Base-by-base conservation (phyloP, 176 grass and related monocot species). In the Chloris gayana region DNA sequence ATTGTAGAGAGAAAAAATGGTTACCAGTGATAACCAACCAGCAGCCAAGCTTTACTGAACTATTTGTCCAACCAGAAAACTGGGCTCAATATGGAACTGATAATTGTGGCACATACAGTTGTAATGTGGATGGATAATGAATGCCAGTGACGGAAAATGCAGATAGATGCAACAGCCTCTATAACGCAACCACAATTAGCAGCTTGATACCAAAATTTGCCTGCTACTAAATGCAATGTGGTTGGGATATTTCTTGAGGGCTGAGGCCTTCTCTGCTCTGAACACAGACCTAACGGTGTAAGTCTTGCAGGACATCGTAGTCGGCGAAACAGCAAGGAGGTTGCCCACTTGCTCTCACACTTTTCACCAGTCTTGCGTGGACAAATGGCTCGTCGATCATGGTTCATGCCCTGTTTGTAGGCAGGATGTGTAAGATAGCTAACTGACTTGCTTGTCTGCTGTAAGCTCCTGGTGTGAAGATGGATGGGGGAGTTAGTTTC, bases 401-500 rank as follows among this genome's bases (percentile, higher is more conserved):
- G 88, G 88, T 1, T 90, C 93, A 25, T 97, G 93, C 82, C 93
- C 93, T 63, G 90, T 97, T 13, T 97, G 93, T 64, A 81, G 93
- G 77, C 93, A 97, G 53, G 50, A 82, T 76, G 90, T 93, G 70
- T 86, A 85, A 78, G 18, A 37, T n/a, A 57, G 59, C 17, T 51
- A 73, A 62, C 9, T 7, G 18, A 25, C 14, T 1, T 50, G 38
- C 5, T 21, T 26, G 57, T 60, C 0, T 14, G 58, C 29, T 27
- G 25, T 39, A 35, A 51, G 73, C 21, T 70, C 56, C 64, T 17
- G 53, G 53, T 50, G 41, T 50, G 47, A 56, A 73, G 38, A 49
- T 41, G 49, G 25, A 58, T 41, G 50, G 19, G 41, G 66, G 7
- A 51, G 17, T 15, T 86, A 80, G 75, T n/a, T n/a, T 63, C 39